Evolutionary conservation across 345 rosid species (phyloP).

Genomic region (Bruguiera gymnorhiza): DNA sequence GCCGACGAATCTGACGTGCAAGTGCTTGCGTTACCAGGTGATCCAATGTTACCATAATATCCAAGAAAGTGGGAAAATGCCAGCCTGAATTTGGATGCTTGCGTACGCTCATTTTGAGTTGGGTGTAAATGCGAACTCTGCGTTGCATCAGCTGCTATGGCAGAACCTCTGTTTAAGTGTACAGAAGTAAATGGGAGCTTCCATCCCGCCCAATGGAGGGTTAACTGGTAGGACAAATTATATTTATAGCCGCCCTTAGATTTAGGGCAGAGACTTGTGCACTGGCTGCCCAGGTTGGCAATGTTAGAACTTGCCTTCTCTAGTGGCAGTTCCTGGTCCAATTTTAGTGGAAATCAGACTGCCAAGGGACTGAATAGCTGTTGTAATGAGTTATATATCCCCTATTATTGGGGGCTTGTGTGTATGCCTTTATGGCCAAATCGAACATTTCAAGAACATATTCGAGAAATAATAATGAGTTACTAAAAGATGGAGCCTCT

Average conservation of each 20-base stretch:
- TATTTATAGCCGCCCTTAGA: conserved; percentile 34
- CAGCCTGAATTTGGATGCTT: conserved; percentile 15
- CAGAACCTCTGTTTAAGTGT: conserved; percentile 27
- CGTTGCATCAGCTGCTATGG: conserved; percentile 21
- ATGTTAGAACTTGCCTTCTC: conserved; percentile 72
- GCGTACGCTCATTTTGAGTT: conserved; percentile 14
- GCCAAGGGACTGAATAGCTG: conserved; percentile 24
- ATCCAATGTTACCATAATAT: conserved; percentile 64
- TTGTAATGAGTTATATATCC: conserved; percentile 15
- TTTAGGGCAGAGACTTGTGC: conserved; percentile 40
- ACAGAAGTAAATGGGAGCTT: conserved; percentile 35
- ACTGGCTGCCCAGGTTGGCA: conserved; percentile 98
- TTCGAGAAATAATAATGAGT: conserved; percentile 2
- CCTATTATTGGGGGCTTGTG: conserved; percentile 25
- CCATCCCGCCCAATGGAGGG: conserved; percentile 20
- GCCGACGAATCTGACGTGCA: conserved; percentile 49
- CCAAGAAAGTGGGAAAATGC: neutral
- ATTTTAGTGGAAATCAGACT: conserved; percentile 22
- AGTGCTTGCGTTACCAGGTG: conserved; percentile 64
- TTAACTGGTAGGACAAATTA: conserved; percentile 24
- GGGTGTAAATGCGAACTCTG: conserved; percentile 23
- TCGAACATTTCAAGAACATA: conserved; percentile 15
- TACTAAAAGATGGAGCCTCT: neutral
- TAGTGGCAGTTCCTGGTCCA: conserved; percentile 78
- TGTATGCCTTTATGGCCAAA: conserved; percentile 23